Conservation (phyloP, 805 yeast species). For the Yarrowia sp. region DNA sequence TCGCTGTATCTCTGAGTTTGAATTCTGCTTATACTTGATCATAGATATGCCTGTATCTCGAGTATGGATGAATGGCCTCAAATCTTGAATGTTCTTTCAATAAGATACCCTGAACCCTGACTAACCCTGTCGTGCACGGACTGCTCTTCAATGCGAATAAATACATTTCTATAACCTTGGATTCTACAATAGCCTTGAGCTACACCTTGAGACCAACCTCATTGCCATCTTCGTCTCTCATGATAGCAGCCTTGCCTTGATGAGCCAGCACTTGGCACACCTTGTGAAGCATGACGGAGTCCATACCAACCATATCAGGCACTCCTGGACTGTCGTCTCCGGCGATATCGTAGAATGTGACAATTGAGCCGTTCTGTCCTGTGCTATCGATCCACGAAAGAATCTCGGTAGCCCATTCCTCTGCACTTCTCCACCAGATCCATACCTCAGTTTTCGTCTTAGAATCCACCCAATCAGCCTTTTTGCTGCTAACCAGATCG, state of each 20-base stretch:
- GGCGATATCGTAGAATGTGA: constrained; percentile 82
- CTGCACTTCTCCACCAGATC: constrained; percentile 72
- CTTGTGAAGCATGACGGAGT: constrained; percentile 59
- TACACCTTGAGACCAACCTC: constrained; percentile 72
- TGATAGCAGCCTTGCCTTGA: constrained; percentile 73
- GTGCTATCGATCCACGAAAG: constrained; percentile 75
- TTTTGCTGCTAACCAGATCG: constrained; percentile 61
- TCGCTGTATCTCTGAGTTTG: no score
- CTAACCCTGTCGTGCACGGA: no score
- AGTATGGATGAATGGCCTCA: no score
- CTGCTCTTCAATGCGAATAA: neutral
- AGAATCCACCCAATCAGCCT: constrained; percentile 62
- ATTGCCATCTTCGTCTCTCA: constrained; percentile 69
- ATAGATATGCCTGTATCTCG: no score
- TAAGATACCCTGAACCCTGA: no score
- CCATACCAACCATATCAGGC: constrained; percentile 70
- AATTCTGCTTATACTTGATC: no score
- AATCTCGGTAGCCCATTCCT: constrained; percentile 70
- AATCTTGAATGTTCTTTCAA: no score
- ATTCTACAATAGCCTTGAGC: neutral
- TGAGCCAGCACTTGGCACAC: constrained; percentile 66
- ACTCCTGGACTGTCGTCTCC: constrained; percentile 62
- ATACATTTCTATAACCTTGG: neutral
- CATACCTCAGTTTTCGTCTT: constrained; percentile 46
- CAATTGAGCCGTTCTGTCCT: constrained; percentile 77